Base-by-base conservation (phyloP, 1,284 basidiomycete genomes). In the Flammula alnicola region DNA sequence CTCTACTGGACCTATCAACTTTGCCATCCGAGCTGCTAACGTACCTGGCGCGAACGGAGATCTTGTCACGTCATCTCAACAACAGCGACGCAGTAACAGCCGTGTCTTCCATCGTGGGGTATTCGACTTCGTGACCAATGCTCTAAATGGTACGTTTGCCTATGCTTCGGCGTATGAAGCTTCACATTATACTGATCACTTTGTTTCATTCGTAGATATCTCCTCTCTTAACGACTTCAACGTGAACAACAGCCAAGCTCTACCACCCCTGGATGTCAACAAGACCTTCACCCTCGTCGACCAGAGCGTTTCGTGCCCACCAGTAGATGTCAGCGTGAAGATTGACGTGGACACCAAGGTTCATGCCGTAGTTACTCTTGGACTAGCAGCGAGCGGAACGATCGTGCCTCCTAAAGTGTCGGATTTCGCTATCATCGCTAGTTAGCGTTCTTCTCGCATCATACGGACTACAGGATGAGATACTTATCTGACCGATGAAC, bases 321-420 rank as follows among this genome's bases (percentile, higher is more conserved):
- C 64, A 3, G 27, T 71, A 46, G 56, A 54, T 5, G 76, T 67
- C 0, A 58, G 62, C 8, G 52, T 74, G 14, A 69, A 70, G n/a
- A 67, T 76, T 8, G 68, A 73, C 47, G 68, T 77, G 1, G 58
- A 69, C 25, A 70, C 72, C 3, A 69, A 73, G 27, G 72, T 64
- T 1, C 61, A 66, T 40, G 71, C 68, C 2, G 51, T 56, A 1
- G 61, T 73, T 11, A 61, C 61, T 22, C 59, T 78, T 35, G 77
- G 78, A 7, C 59, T 77, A 16, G 69, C 64, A 3, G 73, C 70
- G 0, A 64, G 62, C 3, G 79, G 79, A 3, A 73, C 68, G 1
- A 48, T 80, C 19, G 42, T 79, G 3, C 77, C 78, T 1, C 76
- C 76, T 0, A 56, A 60, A 35, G 38, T 69, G 7, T 47, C 56